phyloP scores from a whole-genome alignment of 805 yeast genomes.

The Wickerhamomyces alni region DNA sequence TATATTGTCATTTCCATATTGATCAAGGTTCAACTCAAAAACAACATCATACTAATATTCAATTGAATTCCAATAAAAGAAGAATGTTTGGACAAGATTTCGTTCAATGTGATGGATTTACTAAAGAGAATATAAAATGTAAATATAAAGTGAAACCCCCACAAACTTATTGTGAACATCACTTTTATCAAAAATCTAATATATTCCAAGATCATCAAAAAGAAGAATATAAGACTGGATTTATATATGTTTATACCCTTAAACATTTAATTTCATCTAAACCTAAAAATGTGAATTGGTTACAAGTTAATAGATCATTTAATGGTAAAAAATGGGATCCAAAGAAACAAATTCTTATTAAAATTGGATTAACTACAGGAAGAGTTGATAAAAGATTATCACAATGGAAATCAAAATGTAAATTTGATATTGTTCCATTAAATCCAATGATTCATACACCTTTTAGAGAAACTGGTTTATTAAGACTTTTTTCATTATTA shows the following conservation, averaged over 20 bases:
- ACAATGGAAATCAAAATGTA: slow-evolving; percentile 23
- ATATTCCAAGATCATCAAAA: too few species aligned
- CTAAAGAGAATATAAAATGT: too few species aligned
- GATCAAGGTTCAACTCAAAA: slow-evolving; percentile 4
- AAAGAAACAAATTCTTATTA: slow-evolving; percentile 15
- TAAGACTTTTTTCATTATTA: slow-evolving; percentile 4
- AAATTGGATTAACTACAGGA: slow-evolving; percentile 21
- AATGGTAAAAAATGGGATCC: slow-evolving; percentile 12
- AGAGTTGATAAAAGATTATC: slow-evolving; percentile 11
- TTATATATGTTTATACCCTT: slow-evolving; percentile 21
- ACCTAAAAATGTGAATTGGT: slow-evolving; percentile 19
- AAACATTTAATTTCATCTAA: slow-evolving; percentile 11
- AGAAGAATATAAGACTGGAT: slow-evolving; percentile 12
- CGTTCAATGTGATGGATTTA: too few species aligned
- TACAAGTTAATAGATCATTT: slow-evolving; percentile 6
- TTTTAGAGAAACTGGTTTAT: slow-evolving; percentile 1
- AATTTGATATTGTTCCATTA: slow-evolving; percentile 11
- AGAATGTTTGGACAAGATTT: too few species aligned
- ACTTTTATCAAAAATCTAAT: too few species aligned
- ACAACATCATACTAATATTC: neutral
- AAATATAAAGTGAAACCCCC: too few species aligned
- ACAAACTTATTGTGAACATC: too few species aligned
- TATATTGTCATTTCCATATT: slow-evolving; percentile 15
- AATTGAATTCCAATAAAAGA: neutral
- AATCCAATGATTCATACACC: slow-evolving; percentile 7